Conservation (phyloP, 2,329 filamentous ascomycete genomes). For the Xylaria multiplex region DNA sequence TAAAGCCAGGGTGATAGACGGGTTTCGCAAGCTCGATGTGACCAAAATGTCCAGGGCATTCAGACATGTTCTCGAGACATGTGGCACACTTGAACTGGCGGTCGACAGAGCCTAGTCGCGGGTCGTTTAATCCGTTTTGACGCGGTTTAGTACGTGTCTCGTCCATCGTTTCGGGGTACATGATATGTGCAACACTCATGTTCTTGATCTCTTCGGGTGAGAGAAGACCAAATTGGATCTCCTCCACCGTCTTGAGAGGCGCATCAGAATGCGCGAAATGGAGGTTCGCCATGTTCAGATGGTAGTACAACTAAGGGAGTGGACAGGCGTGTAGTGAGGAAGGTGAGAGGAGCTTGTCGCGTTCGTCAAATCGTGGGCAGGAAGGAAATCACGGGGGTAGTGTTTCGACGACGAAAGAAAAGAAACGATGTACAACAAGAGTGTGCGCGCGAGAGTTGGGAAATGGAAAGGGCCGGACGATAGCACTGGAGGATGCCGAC, state of each 20-base stretch:
- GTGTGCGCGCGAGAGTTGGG: conserved; percentile 46
- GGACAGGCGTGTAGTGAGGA: conserved; percentile 33
- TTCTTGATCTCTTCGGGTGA: conserved; percentile 99
- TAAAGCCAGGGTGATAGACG: conserved; percentile 93
- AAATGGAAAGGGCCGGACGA: conserved; percentile 43
- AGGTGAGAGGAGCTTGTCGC: conserved; percentile 20
- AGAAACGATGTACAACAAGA: conserved; percentile 32
- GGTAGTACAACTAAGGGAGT: conserved; percentile 25
- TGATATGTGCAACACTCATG: conserved; percentile 95
- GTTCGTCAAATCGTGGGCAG: conserved; percentile 38
- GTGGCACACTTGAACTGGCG: conserved; percentile 95
- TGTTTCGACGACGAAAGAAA: conserved; percentile 37
- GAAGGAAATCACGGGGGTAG: background rate
- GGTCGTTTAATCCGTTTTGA: conserved; percentile 92
- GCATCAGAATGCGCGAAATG: conserved; percentile 91
- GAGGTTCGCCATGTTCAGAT: conserved; percentile 85
- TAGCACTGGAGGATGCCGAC: conserved; percentile 55
- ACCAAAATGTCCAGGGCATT: conserved; percentile 97
- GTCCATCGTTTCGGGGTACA: conserved; percentile 99
- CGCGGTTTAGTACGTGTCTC: conserved; percentile 91
- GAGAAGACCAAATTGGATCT: conserved; percentile 98
- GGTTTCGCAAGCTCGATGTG: conserved; percentile 98
- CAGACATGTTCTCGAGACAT: conserved; percentile 93
- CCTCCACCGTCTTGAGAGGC: conserved; percentile 96
- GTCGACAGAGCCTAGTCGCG: conserved; percentile 95